These are phyloP conservation scores for Prillingera fragicola DNA, from an alignment of 1,284 basidiomycete species.

Conservation along the genomic window DNA sequence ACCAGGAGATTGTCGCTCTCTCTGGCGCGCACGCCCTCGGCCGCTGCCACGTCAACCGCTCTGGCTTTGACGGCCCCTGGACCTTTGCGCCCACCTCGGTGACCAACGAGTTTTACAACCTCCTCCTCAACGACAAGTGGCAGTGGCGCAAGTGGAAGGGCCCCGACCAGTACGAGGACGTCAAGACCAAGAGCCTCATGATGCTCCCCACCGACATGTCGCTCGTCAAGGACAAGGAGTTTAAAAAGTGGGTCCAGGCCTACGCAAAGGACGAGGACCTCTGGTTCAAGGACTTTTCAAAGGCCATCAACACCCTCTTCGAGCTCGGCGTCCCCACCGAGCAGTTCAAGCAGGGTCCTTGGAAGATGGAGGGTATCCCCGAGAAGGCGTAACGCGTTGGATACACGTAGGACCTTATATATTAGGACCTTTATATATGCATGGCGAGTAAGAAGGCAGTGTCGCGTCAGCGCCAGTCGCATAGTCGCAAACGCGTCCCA, in stretches of 20 bases:
- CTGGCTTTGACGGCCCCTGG: slow-evolving; percentile 77
- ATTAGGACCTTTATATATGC: no score
- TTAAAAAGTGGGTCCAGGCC: slow-evolving; percentile 74
- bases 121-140: slow-evolving; percentile 75
- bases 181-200: slow-evolving; percentile 83
- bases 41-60: slow-evolving; percentile 77
- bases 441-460: no score
- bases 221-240: slow-evolving; percentile 76
- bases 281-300: slow-evolving; percentile 82
- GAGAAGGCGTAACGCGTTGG: background rate
- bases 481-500: no score
- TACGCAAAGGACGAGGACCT: slow-evolving; percentile 85
- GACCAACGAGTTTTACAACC: slow-evolving; percentile 85
- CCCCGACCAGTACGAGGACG: slow-evolving; percentile 74
- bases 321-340: slow-evolving; percentile 75
- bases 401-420: no score
- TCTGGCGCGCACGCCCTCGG: slow-evolving; percentile 91
- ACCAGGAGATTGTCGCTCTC: slow-evolving; percentile 94
- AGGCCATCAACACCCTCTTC: slow-evolving; percentile 66
- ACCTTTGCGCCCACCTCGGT: slow-evolving; percentile 52
- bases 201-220: slow-evolving; percentile 85
- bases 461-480: no score
- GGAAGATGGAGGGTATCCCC: slow-evolving; percentile 56
- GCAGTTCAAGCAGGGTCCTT: slow-evolving; percentile 69
- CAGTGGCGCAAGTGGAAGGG: slow-evolving; percentile 52